A percentile compares a stretch with the other conserved stretches of the same genome.
phyloP scores from a whole-genome alignment of 768 basidiomycete genomes.

The Phanerochaete carnosa region DNA sequence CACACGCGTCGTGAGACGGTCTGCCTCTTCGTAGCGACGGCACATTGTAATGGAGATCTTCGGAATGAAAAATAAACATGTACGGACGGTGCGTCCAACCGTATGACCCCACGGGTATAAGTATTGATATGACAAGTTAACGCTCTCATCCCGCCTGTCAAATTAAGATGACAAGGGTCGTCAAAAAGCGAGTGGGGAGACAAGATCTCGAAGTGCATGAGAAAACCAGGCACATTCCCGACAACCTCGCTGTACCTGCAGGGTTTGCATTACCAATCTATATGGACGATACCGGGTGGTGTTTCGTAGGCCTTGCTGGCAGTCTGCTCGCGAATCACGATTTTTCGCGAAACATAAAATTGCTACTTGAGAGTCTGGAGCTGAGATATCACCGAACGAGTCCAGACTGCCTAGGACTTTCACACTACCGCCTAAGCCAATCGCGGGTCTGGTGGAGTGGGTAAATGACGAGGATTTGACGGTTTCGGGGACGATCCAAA shows the following conservation, averaged over 20 bases:
- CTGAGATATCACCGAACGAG: background rate
- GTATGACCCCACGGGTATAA: background rate
- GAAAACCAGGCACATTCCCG: background rate
- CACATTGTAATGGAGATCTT: background rate
- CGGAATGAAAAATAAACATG: background rate
- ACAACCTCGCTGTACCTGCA: background rate
- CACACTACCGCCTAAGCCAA: background rate
- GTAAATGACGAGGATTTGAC: background rate
- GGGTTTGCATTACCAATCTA: background rate
- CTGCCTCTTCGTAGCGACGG: background rate
- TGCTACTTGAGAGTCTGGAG: background rate
- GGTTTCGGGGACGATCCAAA: background rate
- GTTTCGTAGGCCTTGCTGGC: background rate
- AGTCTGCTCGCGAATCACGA: background rate
- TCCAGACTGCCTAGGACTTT: background rate
- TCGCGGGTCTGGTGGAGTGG: background rate
- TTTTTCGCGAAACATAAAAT: no score
- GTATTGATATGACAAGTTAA: background rate
- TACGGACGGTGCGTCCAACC: background rate
- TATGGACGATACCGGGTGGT: background rate
- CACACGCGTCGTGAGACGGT: conserved; percentile 2
- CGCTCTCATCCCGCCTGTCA: background rate
- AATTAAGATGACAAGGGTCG: background rate
- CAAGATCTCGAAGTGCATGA: background rate
- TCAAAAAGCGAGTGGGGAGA: background rate